Evolutionary conservation across 805 yeast species (phyloP).

Genomic region (Starmerella roubikii): DNA sequence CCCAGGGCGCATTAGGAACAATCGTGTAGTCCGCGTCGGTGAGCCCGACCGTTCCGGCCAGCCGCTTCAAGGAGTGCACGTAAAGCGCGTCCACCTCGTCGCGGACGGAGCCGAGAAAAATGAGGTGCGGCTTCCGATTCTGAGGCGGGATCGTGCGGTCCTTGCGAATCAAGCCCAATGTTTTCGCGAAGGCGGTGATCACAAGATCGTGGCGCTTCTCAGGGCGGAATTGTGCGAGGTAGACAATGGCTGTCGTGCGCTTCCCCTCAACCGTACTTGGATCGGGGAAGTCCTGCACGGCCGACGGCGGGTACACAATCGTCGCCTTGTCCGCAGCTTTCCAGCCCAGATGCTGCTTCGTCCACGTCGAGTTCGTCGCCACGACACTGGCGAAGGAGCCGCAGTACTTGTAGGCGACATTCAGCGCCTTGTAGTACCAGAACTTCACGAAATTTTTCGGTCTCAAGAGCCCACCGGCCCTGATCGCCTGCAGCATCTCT

Average conservation of each 20-base stretch:
- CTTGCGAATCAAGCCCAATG: slow-evolving; percentile 21
- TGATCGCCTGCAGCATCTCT: slow-evolving; percentile 46
- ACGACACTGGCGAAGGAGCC: slow-evolving; percentile 57
- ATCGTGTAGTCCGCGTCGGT: slow-evolving; percentile 36
- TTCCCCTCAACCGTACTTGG: slow-evolving; percentile 17
- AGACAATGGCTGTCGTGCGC: slow-evolving; percentile 28
- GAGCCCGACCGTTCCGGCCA: slow-evolving; percentile 33
- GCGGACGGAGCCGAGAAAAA: slow-evolving; percentile 77
- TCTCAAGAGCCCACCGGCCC: slow-evolving; percentile 6
- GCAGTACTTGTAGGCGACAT: slow-evolving; percentile 47
- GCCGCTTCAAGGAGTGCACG: slow-evolving; percentile 36
- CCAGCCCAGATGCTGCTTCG: slow-evolving; percentile 75
- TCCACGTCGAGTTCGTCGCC: slow-evolving; percentile 85
- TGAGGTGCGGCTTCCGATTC: slow-evolving; percentile 38
- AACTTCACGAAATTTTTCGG: slow-evolving; percentile 30
- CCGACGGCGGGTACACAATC: slow-evolving; percentile 81
- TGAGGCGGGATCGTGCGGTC: slow-evolving; percentile 5
- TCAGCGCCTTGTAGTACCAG: slow-evolving; percentile 57
- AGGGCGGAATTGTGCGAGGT: slow-evolving; percentile 86
- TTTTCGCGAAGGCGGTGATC: slow-evolving; percentile 47
- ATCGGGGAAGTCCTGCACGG: slow-evolving; percentile 41
- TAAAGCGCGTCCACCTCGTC: slow-evolving; percentile 48
- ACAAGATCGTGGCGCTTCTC: slow-evolving; percentile 80
- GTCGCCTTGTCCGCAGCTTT: slow-evolving; percentile 28
- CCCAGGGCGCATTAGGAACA: slow-evolving; percentile 61